Percentiles rank a stretch among this genome's conserved stretches.
These are phyloP conservation scores for Salmacisia buchloeana DNA, from an alignment of 1,284 basidiomycete species.

Conservation along the genomic window DNA sequence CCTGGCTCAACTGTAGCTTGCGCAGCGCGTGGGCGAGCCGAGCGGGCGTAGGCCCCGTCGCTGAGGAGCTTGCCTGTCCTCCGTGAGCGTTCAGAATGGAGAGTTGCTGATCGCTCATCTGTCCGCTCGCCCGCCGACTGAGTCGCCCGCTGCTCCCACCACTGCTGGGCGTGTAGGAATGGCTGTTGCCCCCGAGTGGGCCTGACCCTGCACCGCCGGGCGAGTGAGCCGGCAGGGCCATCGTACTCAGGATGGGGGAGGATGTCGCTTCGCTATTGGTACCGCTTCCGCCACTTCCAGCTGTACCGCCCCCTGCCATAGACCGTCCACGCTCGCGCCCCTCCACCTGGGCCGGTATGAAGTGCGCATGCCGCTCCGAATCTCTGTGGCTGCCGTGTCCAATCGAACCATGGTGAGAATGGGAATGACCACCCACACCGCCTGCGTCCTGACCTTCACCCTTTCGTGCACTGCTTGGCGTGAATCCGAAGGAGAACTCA, in stretches of 20 bases:
- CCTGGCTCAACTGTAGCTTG: constrained; percentile 2
- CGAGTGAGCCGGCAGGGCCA: too few relatives aligned
- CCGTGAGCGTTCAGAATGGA: too few relatives aligned
- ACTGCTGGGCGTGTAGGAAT: neutral
- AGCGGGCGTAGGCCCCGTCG: neutral
- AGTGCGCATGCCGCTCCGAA: constrained; percentile 2
- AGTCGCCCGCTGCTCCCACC: neutral
- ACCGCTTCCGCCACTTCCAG: too few relatives aligned
- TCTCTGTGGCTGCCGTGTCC: too few relatives aligned
- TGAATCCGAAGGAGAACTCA: neutral
- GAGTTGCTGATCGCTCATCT: too few relatives aligned
- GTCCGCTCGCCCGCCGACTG: neutral
- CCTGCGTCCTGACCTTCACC: neutral
- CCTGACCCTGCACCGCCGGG: too few relatives aligned
- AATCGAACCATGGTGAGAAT: too few relatives aligned
- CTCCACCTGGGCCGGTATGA: neutral
- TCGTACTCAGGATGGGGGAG: too few relatives aligned
- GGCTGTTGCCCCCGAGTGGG: neutral
- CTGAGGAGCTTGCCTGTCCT: too few relatives aligned
- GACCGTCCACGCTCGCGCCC: neutral
- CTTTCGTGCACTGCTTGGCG: neutral
- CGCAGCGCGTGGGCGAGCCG: neutral
- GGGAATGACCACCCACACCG: neutral
- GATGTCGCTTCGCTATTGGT: too few relatives aligned
- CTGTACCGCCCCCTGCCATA: neutral